Evolutionary conservation across 257 asterid genomes (phyloP).

Genomic region (Vinca minor): DNA sequence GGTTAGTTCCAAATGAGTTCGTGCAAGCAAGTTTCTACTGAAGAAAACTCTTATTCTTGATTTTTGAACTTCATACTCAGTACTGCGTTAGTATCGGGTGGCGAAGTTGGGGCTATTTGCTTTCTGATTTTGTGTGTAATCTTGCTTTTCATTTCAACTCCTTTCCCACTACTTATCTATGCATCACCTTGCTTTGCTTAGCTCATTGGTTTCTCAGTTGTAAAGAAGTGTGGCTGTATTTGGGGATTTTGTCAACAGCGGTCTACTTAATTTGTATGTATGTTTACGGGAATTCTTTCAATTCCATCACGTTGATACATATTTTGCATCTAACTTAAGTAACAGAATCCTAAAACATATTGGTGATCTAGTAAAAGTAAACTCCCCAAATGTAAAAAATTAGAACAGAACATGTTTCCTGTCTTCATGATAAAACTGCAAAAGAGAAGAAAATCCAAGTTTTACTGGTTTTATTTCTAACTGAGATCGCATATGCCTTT

Average conservation of each 20-base stretch:
- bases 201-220: neutral
- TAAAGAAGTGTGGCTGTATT: neutral
- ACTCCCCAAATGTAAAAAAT: neutral
- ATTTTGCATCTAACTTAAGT: neutral
- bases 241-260: neutral
- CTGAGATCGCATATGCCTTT: neutral
- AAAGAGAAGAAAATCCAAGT: neutral
- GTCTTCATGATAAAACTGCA: neutral
- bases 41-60: no score
- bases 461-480: neutral
- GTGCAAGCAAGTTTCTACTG: neutral
- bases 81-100: neutral
- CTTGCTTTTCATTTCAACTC: neutral
- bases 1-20: slow-evolving; percentile 31
- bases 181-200: neutral
- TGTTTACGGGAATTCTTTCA: neutral
- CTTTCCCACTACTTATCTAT: neutral
- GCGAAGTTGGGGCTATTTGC: neutral
- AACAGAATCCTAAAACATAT: no score
- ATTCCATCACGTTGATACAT: neutral
- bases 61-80: neutral
- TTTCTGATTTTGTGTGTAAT: neutral
- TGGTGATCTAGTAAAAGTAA: neutral
- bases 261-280: neutral
- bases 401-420: neutral